phyloP scores from a whole-genome alignment of 2,329 filamentous ascomycete genomes.

The Moelleriella libera region DNA sequence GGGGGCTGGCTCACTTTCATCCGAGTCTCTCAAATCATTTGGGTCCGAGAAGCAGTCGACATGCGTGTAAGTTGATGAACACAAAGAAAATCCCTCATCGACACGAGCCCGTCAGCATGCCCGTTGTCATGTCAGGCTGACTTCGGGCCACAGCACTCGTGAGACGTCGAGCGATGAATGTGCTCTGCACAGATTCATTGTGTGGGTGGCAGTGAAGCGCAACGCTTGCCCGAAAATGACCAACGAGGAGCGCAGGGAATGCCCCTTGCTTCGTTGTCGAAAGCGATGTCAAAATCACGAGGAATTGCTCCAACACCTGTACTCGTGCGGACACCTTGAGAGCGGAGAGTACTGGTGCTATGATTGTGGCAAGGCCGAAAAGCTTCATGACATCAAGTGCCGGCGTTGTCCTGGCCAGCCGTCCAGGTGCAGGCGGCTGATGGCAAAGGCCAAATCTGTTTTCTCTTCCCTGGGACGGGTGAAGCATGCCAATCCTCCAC shows the following conservation, averaged over 20 bases:
- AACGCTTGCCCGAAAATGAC: constrained; percentile 34
- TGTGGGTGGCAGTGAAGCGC: constrained; percentile 41
- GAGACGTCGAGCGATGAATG: constrained; percentile 33
- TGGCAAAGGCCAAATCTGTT: constrained; percentile 38
- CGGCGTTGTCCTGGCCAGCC: constrained; percentile 33
- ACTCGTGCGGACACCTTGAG: constrained; percentile 30
- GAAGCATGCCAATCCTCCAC: constrained; percentile 15
- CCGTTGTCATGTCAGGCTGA: constrained; percentile 5
- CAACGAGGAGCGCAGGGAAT: constrained; percentile 31
- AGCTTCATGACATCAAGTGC: constrained; percentile 35
- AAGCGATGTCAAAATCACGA: constrained; percentile 36
- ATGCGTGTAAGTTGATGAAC: constrained; percentile 5
- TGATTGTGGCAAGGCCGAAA: constrained; percentile 36
- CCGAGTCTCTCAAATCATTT: constrained; percentile 3
- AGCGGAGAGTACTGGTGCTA: constrained; percentile 42
- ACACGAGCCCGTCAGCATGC: background rate
- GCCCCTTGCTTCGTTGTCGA: constrained; percentile 36
- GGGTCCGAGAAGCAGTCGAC: constrained; percentile 4
- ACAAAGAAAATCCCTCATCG: background rate
- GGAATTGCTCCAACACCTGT: constrained; percentile 37
- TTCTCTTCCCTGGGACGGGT: constrained; percentile 37
- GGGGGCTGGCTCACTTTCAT: constrained; percentile 1
- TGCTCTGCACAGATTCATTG: constrained; percentile 38
- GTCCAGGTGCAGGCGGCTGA: constrained; percentile 35
- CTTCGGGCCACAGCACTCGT: constrained; percentile 21